Base-by-base conservation (phyloP, 805 yeast genomes). In the Metschnikowia arizonensis region DNA sequence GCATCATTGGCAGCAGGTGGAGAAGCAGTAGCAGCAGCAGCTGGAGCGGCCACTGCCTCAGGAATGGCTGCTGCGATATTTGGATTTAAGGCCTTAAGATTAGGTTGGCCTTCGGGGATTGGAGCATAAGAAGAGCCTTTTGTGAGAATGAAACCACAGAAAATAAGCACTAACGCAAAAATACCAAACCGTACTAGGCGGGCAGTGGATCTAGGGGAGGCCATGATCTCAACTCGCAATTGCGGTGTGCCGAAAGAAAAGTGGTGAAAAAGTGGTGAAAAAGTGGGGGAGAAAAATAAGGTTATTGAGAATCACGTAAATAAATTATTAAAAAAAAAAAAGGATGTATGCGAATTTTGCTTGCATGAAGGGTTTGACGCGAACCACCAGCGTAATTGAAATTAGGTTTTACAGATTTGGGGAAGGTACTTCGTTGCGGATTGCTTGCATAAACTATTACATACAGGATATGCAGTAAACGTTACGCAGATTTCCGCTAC, bases 61-160 rank as follows among this genome's bases (percentile, higher is more conserved):
- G 42, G 23, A 11, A 19, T 36, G 7, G 23, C 42, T 2, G 28
- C 30, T 11, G 30, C 35, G 5, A 14, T 14, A 4, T 29, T 15
- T 10, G 17, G 23, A 5, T 18, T 23, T 4, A 8, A 12, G 4
- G 29, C 28, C 42, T 39, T 26, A n/a, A 32, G 24, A 15, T 5
- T 24, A 18, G 31, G 32, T 14, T 24, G 14, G 10, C 17, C n/a
- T 3, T 23, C 23, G 14, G 46, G 26, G 9, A 19, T 30, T 14
- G 46, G 37, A n/a, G 55, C 37, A 65, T 63, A 50, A 62, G 70
- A 59, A 4, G 76, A 65, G n/a, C 79, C 79, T 51, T 68, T 68
- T 14, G 79, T 66, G 33, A 75, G 65, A 35, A 75, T 71, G 54
- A 63, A 74, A 10, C 78, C 79, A 53, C 77, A 74, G 33, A 72